Conservation (phyloP, 495 filamentous ascomycete genomes). For the Paragyromitra xinjiangensis region DNA sequence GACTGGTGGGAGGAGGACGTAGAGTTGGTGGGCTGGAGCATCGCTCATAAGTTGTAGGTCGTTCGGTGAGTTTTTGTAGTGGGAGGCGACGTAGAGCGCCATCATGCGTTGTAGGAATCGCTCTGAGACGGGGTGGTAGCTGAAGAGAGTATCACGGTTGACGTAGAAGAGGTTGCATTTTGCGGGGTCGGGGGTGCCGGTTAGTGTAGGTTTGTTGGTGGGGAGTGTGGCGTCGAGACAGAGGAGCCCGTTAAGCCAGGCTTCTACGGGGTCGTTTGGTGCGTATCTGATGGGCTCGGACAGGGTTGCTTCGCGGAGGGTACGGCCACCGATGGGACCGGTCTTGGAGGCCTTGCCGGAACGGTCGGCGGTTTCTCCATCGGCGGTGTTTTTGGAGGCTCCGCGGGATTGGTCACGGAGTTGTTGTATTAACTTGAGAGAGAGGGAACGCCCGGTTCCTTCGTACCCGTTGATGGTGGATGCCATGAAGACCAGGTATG, state of each 20-base stretch:
- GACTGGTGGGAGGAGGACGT: constrained; percentile 89
- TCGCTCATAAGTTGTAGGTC: constrained; percentile 98
- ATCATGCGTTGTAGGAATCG: constrained; percentile 98
- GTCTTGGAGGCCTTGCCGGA: constrained; percentile 72
- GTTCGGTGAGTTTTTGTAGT: constrained; percentile 98
- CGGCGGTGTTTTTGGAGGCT: constrained; percentile 63
- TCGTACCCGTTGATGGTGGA: constrained; percentile 99
- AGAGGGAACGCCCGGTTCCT: constrained; percentile 93
- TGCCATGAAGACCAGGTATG: constrained; percentile 99
- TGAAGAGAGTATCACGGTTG: constrained; percentile 97
- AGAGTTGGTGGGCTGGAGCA: constrained; percentile 95
- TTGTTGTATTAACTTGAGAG: constrained; percentile 96
- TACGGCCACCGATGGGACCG: constrained; percentile 71
- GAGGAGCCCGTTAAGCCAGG: constrained; percentile 93
- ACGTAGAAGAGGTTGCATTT: constrained; percentile 91
- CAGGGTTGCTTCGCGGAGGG: constrained; percentile 91
- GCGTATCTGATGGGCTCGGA: constrained; percentile 94
- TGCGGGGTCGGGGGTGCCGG: constrained; percentile 87
- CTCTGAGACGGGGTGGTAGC: constrained; percentile 95
- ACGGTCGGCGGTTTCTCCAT: constrained; percentile 76
- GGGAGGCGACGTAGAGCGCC: constrained; percentile 94
- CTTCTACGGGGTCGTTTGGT: constrained; percentile 88
- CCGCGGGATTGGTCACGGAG: constrained; percentile 89
- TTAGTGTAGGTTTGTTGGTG: constrained; percentile 74
- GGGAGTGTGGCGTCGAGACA: constrained; percentile 92